Base-by-base conservation (phyloP, 106 monocot species). In the Gastrodia elata region DNA sequence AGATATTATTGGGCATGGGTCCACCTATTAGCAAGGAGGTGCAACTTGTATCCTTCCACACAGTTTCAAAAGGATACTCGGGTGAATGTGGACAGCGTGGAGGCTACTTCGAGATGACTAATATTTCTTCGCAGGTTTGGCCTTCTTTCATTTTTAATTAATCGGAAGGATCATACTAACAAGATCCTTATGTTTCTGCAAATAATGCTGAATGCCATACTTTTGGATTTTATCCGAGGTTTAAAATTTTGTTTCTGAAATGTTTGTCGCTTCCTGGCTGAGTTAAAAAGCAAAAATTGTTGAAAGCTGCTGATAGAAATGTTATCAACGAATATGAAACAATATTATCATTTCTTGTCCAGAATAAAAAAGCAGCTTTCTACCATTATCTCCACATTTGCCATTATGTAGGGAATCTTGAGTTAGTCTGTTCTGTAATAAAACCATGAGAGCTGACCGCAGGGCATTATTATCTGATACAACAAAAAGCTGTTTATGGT, bases 71-170 rank as follows among this genome's bases (percentile, higher is more conserved):
- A 83, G 98, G 98, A 71, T 93, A 91, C 32, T 99, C 91, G 93
- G 98, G 98, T 39, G 97, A 98, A 81, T 98, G 97, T 76, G 97
- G 97, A 33, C 97, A 98, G 73, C 97, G 98, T 87, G 98, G 98
- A 68, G 93, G 88, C 46, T 99, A 91, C 67, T 99, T 99, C 76
- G 98, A 99, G 80, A 99, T 99, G 98, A 99, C 89, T 55, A 99
- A 99, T 74, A 78, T 93, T 81, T 79, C 93, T 70, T 85, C 88
- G 67, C 67, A 91, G 87, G 98, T 98, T 80, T 73, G 18, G 8
- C 28, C 27, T 2, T 39, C 49, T 27, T 2, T 37, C 38, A 64
- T 16, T 72, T 38, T 38, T 70, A 28, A n/a, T 57, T 38, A 16
- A 20, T 69, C 55, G 57, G 55, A 32, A 14, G 44, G 8, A 72